phyloP scores from a whole-genome alignment of 1,284 basidiomycete species.

The Tilletia caries region DNA sequence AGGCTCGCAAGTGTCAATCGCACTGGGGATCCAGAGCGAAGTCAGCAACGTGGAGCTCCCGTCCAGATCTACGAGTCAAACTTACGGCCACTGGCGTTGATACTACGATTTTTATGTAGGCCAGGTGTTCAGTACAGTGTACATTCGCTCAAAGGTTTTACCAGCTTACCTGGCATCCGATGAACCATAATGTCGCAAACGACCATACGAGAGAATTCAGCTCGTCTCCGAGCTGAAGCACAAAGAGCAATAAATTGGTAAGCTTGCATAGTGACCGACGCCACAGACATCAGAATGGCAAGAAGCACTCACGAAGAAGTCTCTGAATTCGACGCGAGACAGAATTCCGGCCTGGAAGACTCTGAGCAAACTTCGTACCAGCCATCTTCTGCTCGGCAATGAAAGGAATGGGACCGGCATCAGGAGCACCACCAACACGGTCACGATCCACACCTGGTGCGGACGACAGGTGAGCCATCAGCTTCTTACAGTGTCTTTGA shows the following conservation, averaged over 20 bases:
- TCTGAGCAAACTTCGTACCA: constrained; percentile 64
- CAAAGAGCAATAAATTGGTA: background rate
- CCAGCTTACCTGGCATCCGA: constrained; percentile 58
- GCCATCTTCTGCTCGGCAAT: constrained; percentile 72
- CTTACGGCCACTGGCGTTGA: constrained; percentile 38
- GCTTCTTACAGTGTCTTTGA: background rate
- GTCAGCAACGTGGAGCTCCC: too few species aligned
- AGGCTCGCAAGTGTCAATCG: constrained; percentile 34
- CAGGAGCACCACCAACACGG: constrained; percentile 65
- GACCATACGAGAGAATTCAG: constrained; percentile 52
- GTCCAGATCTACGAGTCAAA: background rate
- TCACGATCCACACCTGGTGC: constrained; percentile 66
- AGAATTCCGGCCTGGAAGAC: constrained; percentile 66
- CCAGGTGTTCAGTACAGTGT: background rate
- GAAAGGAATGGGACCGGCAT: constrained; percentile 73
- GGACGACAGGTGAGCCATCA: background rate
- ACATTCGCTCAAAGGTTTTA: background rate
- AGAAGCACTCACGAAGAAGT: constrained; percentile 39
- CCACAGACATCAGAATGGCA: background rate
- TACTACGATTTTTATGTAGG: too few species aligned
- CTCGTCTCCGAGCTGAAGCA: constrained; percentile 46
- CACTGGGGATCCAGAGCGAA: background rate
- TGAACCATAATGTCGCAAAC: constrained; percentile 59
- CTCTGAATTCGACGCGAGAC: constrained; percentile 51
- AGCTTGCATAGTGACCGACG: background rate